Conservation (phyloP, 176 grass and related monocot genomes). For the Microstegium vimineum region DNA sequence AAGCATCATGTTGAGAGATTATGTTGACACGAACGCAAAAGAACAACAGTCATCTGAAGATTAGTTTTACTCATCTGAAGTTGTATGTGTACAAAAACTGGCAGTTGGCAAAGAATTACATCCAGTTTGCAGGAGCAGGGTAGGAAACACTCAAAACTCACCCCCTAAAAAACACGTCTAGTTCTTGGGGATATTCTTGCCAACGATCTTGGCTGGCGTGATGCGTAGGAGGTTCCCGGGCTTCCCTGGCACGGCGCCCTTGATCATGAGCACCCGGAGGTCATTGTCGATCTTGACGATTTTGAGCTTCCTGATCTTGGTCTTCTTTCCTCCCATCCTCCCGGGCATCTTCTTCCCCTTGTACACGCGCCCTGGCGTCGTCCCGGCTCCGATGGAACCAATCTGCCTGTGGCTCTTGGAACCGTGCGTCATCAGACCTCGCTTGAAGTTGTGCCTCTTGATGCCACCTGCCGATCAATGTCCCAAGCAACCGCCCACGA, state of each 20-base stretch:
- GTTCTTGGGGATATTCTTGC: conserved; percentile 81
- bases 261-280: conserved; percentile 70
- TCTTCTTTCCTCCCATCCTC: conserved; percentile 79
- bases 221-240: conserved; percentile 89
- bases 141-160: neutral
- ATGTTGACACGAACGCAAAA: neutral
- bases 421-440: conserved; percentile 86
- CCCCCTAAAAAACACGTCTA: neutral
- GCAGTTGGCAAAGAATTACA: conserved; percentile 5
- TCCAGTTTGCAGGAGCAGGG: neutral
- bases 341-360: conserved; percentile 96
- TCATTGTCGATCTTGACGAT: conserved; percentile 83
- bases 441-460: conserved; percentile 90
- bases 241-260: conserved; percentile 87
- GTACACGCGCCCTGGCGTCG: conserved; percentile 80
- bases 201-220: conserved; percentile 83
- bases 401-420: conserved; percentile 91
- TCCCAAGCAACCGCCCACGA: neutral
- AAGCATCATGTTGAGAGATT: neutral
- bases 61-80: conserved; percentile 9
- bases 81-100: conserved; percentile 29
- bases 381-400: conserved; percentile 92
- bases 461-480: conserved; percentile 66
- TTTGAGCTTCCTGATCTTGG: conserved; percentile 86
- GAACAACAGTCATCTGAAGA: neutral